Evolutionary conservation across 75 land plant species (phyloP).

Genomic region (Sequoiadendron giganteum): DNA sequence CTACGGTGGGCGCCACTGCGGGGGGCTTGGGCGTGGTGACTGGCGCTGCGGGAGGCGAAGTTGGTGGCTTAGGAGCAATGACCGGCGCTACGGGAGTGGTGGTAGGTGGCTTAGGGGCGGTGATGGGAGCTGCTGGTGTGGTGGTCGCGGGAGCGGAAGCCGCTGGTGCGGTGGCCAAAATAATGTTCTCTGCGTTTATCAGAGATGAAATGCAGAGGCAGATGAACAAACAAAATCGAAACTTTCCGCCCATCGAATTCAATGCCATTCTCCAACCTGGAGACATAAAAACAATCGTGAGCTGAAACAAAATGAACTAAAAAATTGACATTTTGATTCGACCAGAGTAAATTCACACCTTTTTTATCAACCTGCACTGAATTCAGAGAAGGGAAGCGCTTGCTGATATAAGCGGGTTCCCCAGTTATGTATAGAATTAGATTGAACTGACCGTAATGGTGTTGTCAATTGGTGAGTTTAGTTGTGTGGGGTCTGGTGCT

Average conservation of each 20-base stretch:
- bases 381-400: too few species aligned
- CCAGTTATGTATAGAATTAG: too few species aligned
- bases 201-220: background rate
- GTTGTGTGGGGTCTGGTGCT: background rate
- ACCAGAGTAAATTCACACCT: too few species aligned
- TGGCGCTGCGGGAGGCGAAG: background rate
- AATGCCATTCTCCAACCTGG: background rate
- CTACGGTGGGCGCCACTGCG: background rate
- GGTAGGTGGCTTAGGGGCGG: background rate
- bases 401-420: too few species aligned
- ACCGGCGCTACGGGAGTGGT: background rate
- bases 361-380: too few species aligned
- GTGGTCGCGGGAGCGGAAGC: background rate
- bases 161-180: background rate
- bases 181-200: background rate
- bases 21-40: background rate
- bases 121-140: background rate
- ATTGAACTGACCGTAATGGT: too few species aligned
- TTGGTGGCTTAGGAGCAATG: slow-evolving; percentile 1
- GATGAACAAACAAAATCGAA: background rate
- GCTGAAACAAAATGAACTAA: too few species aligned
- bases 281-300: too few species aligned
- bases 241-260: background rate
- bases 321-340: too few species aligned
- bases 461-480: too few species aligned